Base-by-base conservation (phyloP, 805 yeast species). In the Myxozyma lipomycoides region DNA sequence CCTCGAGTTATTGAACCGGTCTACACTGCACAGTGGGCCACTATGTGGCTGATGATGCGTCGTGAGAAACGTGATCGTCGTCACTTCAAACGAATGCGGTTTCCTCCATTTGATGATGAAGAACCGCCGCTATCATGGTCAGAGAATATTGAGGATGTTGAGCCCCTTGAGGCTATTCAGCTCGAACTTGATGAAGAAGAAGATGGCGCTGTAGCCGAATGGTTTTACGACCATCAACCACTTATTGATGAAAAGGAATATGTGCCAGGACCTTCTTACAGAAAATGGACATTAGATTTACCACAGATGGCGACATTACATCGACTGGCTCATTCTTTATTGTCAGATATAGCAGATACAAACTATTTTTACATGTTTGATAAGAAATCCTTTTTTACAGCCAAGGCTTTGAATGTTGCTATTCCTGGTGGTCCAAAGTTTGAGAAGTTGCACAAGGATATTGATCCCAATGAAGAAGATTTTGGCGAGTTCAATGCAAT, bases 31-130 rank as follows among this genome's bases (percentile, higher is more conserved):
- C 97, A 90, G 67, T 93, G 99, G 99, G 90, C 96, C 1, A 76
- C 95, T 0, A 77, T 81, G 73, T 93, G 98, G 98, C 70, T 79
- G 12, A 82, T 82, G 70, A 93, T 93, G 99, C 78, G 97, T 62
- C 75, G 91, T 43, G 98, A 93, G 64, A 93, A 93, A 66, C 78
- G 95, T 51, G 98, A 90, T 64, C 76, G 98, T 60, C 73, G 81
- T 30, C 95, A 86, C 64, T 91, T 93, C 69, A 85, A 87, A 62
- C 78, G 99, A 59, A 83, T 93, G 86, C 77, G 88, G 49, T 86
- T 93, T 60, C 99, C 99, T 1, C 90, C 95, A 0, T 89, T 91
- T 69, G 98, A 93, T 67, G 99, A 93, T 64, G 98, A 93, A 67
- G 98, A 91, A 66, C 96, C 96, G 0, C 95, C 95, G 1, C 64